Evolutionary conservation across 805 yeast species (phyloP).

Genomic region (Sungouiella blattae): DNA sequence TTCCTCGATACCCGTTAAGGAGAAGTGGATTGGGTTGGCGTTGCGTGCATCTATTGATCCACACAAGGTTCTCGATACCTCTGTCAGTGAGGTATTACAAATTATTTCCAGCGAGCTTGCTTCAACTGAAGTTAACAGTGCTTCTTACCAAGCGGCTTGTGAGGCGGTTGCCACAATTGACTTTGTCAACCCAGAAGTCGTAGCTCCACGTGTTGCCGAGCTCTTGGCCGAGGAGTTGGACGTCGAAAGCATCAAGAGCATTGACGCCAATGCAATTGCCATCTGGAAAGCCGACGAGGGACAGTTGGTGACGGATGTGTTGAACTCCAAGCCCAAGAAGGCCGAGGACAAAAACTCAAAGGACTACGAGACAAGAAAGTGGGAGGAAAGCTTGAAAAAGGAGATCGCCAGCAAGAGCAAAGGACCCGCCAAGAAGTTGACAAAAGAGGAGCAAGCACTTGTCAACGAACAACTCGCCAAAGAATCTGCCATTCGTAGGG

Average conservation of each 20-base stretch:
- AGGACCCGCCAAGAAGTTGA: slow-evolving; percentile 48
- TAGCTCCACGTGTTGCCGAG: slow-evolving; percentile 49
- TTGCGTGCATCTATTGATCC: slow-evolving; percentile 53
- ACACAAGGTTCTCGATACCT: slow-evolving; percentile 43
- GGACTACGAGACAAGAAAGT: slow-evolving; percentile 79
- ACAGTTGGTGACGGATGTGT: slow-evolving; percentile 61
- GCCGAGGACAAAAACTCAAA: slow-evolving; percentile 67
- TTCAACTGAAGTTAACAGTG: slow-evolving; percentile 30
- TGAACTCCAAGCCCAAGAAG: slow-evolving; percentile 41
- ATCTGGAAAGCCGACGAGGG: slow-evolving; percentile 75
- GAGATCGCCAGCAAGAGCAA: slow-evolving; percentile 61
- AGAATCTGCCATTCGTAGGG: slow-evolving; percentile 55
- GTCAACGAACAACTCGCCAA: slow-evolving; percentile 60
- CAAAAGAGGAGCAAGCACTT: slow-evolving; percentile 70
- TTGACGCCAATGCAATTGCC: slow-evolving; percentile 48
- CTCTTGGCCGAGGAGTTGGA: slow-evolving; percentile 44
- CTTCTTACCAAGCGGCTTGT: slow-evolving; percentile 49
- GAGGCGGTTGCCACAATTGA: slow-evolving; percentile 38
- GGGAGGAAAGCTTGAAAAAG: slow-evolving; percentile 84
- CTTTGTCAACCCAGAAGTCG: slow-evolving; percentile 56
- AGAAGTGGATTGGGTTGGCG: slow-evolving; percentile 78
- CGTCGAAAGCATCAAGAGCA: slow-evolving; percentile 25
- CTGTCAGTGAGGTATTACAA: neutral
- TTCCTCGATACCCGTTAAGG: slow-evolving; percentile 27
- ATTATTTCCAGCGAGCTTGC: slow-evolving; percentile 35